Conservation (phyloP, 495 filamentous ascomycete genomes). For the Polyplosphaeria fusca region DNA sequence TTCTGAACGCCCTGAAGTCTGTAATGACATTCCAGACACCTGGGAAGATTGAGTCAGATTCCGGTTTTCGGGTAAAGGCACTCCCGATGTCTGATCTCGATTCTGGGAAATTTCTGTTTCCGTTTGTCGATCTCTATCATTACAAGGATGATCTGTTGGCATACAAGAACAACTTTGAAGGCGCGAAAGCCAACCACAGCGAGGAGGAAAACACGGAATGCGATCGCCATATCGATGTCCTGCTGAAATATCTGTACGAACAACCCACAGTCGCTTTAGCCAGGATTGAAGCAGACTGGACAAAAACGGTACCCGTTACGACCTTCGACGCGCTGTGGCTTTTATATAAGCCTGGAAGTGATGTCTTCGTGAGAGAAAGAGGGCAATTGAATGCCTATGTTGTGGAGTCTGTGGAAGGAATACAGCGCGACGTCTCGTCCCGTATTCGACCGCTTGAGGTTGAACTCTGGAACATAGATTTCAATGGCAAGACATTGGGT, state of each 20-base stretch:
- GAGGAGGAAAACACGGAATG: slow-evolving; percentile 2
- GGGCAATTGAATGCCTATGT: slow-evolving; percentile 5
- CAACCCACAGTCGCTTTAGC: neutral
- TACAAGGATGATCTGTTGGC: slow-evolving; percentile 7
- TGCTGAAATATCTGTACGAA: neutral
- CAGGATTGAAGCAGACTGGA: slow-evolving; percentile 10
- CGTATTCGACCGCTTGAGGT: neutral
- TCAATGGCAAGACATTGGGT: slow-evolving; percentile 2
- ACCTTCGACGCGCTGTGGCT: slow-evolving; percentile 35
- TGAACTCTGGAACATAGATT: slow-evolving; percentile 11
- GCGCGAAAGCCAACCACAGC: neutral
- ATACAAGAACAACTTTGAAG: neutral
- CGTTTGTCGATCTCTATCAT: slow-evolving; percentile 2
- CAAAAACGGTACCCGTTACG: slow-evolving; percentile 9
- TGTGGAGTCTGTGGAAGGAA: neutral
- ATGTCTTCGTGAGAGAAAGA: slow-evolving; percentile 14
- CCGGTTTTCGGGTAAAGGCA: neutral
- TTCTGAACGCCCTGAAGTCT: slow-evolving; percentile 1
- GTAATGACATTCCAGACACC: neutral
- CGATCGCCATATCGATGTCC: slow-evolving; percentile 3
- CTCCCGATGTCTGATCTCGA: neutral
- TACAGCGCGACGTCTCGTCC: neutral
- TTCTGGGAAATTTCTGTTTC: neutral
- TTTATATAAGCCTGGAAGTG: slow-evolving; percentile 29
- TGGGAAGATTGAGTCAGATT: neutral